Conservation (phyloP, 192 early-diverging fungal genomes). For the Backusella sp. region DNA sequence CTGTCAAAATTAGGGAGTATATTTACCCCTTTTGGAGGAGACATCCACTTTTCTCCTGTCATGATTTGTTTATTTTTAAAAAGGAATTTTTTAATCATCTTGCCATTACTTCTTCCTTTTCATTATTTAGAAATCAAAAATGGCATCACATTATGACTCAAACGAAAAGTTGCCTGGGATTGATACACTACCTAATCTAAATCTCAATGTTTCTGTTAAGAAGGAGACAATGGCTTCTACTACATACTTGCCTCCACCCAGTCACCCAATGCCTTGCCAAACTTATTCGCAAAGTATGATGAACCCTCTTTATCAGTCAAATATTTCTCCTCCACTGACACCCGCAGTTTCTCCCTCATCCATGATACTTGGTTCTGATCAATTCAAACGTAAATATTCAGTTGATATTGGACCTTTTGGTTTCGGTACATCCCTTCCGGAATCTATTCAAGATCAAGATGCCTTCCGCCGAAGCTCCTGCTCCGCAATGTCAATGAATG, state of each 20-base stretch:
- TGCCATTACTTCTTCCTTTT: background rate
- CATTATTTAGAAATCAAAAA: conserved; percentile 11
- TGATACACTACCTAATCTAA: conserved; percentile 8
- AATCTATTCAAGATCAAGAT: background rate
- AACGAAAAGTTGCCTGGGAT: conserved; percentile 7
- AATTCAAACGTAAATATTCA: background rate
- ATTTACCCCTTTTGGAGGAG: background rate
- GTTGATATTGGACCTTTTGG: background rate
- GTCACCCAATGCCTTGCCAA: background rate
- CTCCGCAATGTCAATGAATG: background rate
- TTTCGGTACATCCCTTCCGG: background rate
- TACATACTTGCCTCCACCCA: background rate
- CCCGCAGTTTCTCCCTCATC: conserved; percentile 15
- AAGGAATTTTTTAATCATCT: conserved; percentile 6
- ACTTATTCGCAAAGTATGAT: background rate
- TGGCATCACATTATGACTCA: conserved; percentile 3
- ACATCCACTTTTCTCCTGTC: background rate
- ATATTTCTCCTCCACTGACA: conserved; percentile 20
- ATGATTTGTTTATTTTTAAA: conserved; percentile 6
- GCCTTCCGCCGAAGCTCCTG: background rate
- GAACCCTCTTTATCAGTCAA: background rate
- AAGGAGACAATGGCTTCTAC: background rate
- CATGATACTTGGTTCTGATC: background rate
- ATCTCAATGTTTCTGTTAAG: background rate
- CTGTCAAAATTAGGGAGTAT: conserved; percentile 2